A percentile compares a stretch with the other conserved stretches of the same genome.
These are phyloP conservation scores for Ilyonectria destructans DNA, from an alignment of 2,329 filamentous ascomycete genomes.

Conservation along the genomic window DNA sequence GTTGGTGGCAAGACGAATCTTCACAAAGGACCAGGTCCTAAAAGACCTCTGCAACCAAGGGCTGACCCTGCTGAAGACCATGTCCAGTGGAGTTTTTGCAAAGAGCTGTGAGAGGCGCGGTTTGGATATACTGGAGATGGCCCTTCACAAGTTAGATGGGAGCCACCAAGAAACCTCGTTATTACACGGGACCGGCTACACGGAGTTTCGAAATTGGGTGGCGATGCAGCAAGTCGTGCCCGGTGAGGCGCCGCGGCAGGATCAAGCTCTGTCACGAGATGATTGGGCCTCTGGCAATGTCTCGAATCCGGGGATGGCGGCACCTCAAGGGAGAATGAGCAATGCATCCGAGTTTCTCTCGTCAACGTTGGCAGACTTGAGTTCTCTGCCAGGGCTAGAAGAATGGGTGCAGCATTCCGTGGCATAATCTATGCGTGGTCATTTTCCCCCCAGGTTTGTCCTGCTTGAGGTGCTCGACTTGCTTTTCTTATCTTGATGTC, in stretches of 20 bases:
- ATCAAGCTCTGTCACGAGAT: conserved; percentile 9
- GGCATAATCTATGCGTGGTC: conserved; percentile 36
- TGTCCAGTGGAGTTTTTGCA: conserved; percentile 34
- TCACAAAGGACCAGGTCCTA: conserved; percentile 4
- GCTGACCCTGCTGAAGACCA: conserved; percentile 32
- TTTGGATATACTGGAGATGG: conserved; percentile 30
- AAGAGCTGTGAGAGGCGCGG: conserved; percentile 33
- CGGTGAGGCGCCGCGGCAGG: conserved; percentile 28
- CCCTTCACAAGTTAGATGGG: conserved; percentile 27
- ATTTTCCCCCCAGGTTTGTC: conserved; percentile 18
- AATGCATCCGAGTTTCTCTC: neutral
- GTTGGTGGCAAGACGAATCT: conserved; percentile 33
- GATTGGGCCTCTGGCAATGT: neutral
- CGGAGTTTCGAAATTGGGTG: conserved; percentile 44
- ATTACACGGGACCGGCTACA: conserved; percentile 32
- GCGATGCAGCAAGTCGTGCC: conserved; percentile 40
- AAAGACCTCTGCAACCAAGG: conserved; percentile 32
- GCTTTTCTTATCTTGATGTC: too few species aligned
- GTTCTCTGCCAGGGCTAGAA: conserved; percentile 12
- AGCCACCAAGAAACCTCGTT: neutral
- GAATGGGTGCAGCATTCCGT: conserved; percentile 1
- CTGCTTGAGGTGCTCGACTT: neutral
- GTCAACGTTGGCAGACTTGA: conserved; percentile 27
- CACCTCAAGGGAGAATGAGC: neutral
- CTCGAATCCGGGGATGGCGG: neutral